Percentiles rank a stretch among this genome's conserved stretches.
Conservation (phyloP, 2,329 filamentous ascomycete genomes). For the Botrytis fabae region DNA sequence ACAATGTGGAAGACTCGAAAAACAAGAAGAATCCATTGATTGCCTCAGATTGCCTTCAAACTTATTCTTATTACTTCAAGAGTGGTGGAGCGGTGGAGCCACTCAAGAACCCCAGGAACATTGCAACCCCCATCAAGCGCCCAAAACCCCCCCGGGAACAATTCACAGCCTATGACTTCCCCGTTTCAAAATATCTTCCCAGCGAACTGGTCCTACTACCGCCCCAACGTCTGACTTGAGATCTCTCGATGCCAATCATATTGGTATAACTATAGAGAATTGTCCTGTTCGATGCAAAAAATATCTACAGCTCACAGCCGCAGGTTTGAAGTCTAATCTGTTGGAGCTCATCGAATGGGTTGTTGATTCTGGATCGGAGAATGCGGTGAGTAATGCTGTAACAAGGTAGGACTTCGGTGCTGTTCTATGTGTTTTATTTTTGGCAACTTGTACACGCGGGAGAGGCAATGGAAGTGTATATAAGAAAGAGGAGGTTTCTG, state of each 20-base stretch:
- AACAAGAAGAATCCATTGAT: background rate
- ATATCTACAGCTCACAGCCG: background rate
- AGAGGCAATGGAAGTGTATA: background rate
- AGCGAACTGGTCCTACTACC: background rate
- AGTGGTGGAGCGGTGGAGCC: background rate
- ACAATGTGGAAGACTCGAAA: background rate
- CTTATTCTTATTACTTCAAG: background rate
- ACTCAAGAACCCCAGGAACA: background rate
- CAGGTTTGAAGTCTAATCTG: constrained; percentile 6
- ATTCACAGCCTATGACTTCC: constrained; percentile 9
- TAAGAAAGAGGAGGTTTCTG: constrained; percentile 4
- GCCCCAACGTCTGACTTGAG: background rate
- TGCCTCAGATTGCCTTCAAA: background rate
- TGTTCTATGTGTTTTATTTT: background rate
- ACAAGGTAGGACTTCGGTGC: background rate
- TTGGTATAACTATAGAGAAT: background rate
- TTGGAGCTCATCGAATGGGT: background rate
- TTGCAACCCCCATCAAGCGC: constrained; percentile 15
- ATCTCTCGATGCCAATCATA: constrained; percentile 9
- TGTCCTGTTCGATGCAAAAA: background rate
- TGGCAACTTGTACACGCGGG: background rate
- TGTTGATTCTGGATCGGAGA: background rate
- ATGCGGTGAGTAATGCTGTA: background rate
- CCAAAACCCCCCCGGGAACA: background rate
- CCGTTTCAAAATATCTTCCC: background rate